Percentiles rank a stretch among this genome's conserved stretches.
phyloP scores from a whole-genome alignment of 2,329 filamentous ascomycete species.

The Shiraia bambusicola region DNA sequence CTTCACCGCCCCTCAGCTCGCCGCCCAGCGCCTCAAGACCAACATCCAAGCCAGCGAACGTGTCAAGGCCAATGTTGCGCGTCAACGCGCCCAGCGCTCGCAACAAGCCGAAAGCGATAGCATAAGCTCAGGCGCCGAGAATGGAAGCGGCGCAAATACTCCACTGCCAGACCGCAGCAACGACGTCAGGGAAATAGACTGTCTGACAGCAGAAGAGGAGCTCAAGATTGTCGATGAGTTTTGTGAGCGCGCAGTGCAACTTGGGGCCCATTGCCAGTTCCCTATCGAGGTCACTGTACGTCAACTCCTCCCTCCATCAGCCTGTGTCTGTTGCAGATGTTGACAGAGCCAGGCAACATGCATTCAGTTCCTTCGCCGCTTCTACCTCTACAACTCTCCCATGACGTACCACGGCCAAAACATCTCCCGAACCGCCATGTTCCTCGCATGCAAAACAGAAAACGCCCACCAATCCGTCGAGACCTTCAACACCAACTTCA shows the following conservation, averaged over 20 bases:
- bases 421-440: slow-evolving; percentile 86
- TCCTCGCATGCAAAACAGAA: slow-evolving; percentile 92
- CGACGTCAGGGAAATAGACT: slow-evolving; percentile 61
- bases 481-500: slow-evolving; percentile 55
- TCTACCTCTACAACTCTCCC: slow-evolving; percentile 92
- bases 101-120: slow-evolving; percentile 36
- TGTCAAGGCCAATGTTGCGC: slow-evolving; percentile 59
- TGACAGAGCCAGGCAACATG: slow-evolving; percentile 66
- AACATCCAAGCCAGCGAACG: slow-evolving; percentile 76
- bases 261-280: slow-evolving; percentile 61
- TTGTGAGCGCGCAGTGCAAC: slow-evolving; percentile 60
- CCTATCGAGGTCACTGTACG: slow-evolving; percentile 61
- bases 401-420: slow-evolving; percentile 95
- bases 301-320: not conserved
- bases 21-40: slow-evolving; percentile 71
- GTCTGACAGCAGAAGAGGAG: slow-evolving; percentile 82
- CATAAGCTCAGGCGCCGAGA: slow-evolving; percentile 30
- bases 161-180: slow-evolving; percentile 13
- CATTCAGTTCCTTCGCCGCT: slow-evolving; percentile 85
- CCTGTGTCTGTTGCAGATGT: slow-evolving; percentile 4
- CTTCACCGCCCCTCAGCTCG: slow-evolving; percentile 73
- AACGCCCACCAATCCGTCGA: slow-evolving; percentile 71
- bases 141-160: slow-evolving; percentile 38
- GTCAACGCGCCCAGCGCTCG: slow-evolving; percentile 45
- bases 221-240: slow-evolving; percentile 78